Evolutionary conservation across 208 protist species (phyloP).

Genomic region (Porcisia deanei): DNA sequence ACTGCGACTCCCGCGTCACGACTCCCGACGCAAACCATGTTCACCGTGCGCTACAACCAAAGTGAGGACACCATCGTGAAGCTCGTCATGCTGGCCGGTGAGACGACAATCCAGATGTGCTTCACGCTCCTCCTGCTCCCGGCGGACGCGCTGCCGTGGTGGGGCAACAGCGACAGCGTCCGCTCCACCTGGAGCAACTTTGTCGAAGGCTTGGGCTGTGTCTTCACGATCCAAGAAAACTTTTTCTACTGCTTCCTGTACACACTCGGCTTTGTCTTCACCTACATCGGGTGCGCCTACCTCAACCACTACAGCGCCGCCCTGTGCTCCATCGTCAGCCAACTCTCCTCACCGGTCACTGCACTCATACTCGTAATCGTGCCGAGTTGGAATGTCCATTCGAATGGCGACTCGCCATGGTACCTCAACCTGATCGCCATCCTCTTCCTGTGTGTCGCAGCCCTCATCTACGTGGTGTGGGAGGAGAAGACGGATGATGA

Average conservation of each 20-base stretch:
- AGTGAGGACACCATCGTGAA: slow-evolving; percentile 82
- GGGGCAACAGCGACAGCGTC: slow-evolving; percentile 64
- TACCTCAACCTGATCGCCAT: slow-evolving; percentile 71
- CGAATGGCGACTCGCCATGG: slow-evolving; percentile 63
- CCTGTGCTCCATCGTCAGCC: slow-evolving; percentile 79
- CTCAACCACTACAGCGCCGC: slow-evolving; percentile 88
- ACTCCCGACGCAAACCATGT: slow-evolving; percentile 31
- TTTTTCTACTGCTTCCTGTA: slow-evolving; percentile 75
- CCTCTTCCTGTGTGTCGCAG: slow-evolving; percentile 52
- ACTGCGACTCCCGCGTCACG: slow-evolving; percentile 12
- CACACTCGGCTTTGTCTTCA: slow-evolving; percentile 76
- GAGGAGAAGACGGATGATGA: slow-evolving; percentile 78
- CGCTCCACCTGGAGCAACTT: slow-evolving; percentile 70
- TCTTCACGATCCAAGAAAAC: slow-evolving; percentile 68
- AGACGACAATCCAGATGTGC: slow-evolving; percentile 62
- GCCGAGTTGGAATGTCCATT: slow-evolving; percentile 66
- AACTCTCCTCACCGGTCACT: slow-evolving; percentile 77
- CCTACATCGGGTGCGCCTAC: slow-evolving; percentile 75
- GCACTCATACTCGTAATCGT: slow-evolving; percentile 74
- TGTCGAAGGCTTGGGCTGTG: slow-evolving; percentile 50
- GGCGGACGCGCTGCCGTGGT: slow-evolving; percentile 80
- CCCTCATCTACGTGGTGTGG: slow-evolving; percentile 77
- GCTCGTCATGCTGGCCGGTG: slow-evolving; percentile 74
- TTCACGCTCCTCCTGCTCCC: slow-evolving; percentile 70
- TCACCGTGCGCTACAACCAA: slow-evolving; percentile 48